These are phyloP conservation scores for Botrytis byssoidea DNA, from an alignment of 2,329 filamentous ascomycete genomes.

Conservation along the genomic window DNA sequence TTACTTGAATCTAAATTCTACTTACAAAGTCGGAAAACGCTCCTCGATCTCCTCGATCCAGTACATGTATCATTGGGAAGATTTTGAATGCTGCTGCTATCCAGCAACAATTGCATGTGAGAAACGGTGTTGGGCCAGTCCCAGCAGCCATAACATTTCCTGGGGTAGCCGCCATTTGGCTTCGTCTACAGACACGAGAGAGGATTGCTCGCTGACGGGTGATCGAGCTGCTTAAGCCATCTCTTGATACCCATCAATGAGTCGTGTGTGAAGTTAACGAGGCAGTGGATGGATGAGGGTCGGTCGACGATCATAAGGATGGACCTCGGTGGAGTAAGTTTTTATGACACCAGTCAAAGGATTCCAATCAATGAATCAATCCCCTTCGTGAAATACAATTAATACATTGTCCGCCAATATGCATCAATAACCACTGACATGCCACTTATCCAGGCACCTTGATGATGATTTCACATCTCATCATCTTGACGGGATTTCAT, in stretches of 20 bases:
- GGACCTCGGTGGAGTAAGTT: not conserved
- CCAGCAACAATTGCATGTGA: not conserved
- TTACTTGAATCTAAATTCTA: not conserved
- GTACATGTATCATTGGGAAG: not conserved
- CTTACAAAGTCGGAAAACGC: not conserved
- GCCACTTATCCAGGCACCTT: no score
- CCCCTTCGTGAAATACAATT: not conserved
- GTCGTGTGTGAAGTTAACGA: conserved; percentile 41
- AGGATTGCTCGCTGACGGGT: not conserved
- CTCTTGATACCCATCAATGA: conserved; percentile 41
- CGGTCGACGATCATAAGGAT: conserved; percentile 60
- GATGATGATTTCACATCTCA: not conserved
- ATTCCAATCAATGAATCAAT: not conserved
- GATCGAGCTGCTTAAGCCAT: not conserved
- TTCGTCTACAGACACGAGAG: not conserved
- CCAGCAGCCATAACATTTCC: not conserved
- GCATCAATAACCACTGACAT: not conserved
- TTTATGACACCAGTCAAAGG: not conserved
- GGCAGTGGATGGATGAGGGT: conserved; percentile 56
- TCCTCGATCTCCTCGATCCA: not conserved
- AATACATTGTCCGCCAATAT: conserved; percentile 31
- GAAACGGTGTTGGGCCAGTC: not conserved
- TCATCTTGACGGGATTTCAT: not conserved
- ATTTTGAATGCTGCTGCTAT: not conserved
- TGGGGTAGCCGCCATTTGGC: not conserved